Evolutionary conservation across 257 asterid species (phyloP).

Genomic region (Primulina huaijiensis): DNA sequence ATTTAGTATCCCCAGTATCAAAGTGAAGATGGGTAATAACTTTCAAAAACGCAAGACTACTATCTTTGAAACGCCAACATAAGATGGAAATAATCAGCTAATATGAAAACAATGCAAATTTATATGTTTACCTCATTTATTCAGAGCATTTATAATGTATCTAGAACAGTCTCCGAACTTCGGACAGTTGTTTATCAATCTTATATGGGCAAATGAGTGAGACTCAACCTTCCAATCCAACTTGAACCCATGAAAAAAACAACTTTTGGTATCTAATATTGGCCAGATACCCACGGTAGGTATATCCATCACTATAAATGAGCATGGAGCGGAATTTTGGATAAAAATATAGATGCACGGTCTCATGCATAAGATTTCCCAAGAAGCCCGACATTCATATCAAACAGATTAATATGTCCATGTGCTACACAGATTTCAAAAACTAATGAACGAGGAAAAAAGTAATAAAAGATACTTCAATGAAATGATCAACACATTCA

Average conservation of each 20-base stretch:
- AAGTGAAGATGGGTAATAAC: background rate
- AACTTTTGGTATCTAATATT: too few relatives aligned
- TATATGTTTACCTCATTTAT: too few relatives aligned
- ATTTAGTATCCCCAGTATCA: slow-evolving; percentile 10
- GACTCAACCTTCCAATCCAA: too few relatives aligned
- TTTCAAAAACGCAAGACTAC: background rate
- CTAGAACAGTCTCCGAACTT: background rate
- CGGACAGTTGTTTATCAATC: background rate
- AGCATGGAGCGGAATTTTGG: background rate
- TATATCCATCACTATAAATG: background rate
- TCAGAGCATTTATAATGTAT: background rate
- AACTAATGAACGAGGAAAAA: slow-evolving; percentile 13
- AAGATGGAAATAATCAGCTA: background rate
- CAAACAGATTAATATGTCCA: background rate
- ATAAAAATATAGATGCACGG: background rate
- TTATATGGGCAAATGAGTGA: background rate
- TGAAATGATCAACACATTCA: background rate
- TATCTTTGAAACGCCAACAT: background rate
- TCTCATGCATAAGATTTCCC: background rate
- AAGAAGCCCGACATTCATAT: background rate
- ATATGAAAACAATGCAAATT: background rate
- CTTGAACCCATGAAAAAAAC: too few relatives aligned
- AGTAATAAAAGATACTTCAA: background rate
- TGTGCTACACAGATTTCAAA: background rate
- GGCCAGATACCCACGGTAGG: background rate